A percentile compares a stretch with the other conserved stretches of the same genome.
These are phyloP conservation scores for Apiospora koreana DNA, from an alignment of 2,329 filamentous ascomycete species.

Conservation along the genomic window DNA sequence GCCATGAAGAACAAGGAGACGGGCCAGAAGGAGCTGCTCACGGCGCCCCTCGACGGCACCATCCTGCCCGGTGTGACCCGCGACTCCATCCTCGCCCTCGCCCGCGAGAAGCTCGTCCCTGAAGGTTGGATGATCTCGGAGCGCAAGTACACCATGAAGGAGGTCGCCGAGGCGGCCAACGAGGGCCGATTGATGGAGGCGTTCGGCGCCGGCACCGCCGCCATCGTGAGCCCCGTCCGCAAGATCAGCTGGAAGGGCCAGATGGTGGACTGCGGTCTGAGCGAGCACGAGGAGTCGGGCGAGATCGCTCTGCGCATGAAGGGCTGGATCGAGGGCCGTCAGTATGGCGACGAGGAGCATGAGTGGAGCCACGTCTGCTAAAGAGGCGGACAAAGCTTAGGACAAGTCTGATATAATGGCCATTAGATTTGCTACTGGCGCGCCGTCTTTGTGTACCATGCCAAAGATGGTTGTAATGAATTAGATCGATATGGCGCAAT, in stretches of 20 bases:
- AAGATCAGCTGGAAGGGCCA: slow-evolving; percentile 87
- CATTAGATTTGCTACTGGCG: not conserved
- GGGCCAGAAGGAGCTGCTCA: slow-evolving; percentile 88
- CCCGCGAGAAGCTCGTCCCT: slow-evolving; percentile 77
- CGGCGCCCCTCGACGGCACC: slow-evolving; percentile 93
- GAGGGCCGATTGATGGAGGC: slow-evolving; percentile 90
- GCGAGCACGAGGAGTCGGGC: slow-evolving; percentile 81
- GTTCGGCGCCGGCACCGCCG: slow-evolving; percentile 91
- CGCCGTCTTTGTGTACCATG: not conserved
- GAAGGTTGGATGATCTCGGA: slow-evolving; percentile 89
- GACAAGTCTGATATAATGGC: not conserved
- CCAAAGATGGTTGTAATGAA: not conserved
- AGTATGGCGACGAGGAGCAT: slow-evolving; percentile 92
- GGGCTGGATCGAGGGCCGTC: slow-evolving; percentile 92
- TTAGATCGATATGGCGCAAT: slow-evolving; percentile 10
- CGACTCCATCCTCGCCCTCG: slow-evolving; percentile 86
- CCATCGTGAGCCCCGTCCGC: slow-evolving; percentile 88
- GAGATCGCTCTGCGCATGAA: slow-evolving; percentile 86
- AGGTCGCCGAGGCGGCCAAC: slow-evolving; percentile 76
- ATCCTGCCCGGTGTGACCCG: slow-evolving; percentile 94
- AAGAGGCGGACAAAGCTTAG: not conserved
- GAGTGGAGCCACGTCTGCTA: slow-evolving; percentile 72
- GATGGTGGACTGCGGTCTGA: slow-evolving; percentile 79
- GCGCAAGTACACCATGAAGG: slow-evolving; percentile 89
- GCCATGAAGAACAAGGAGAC: slow-evolving; percentile 83